Evolutionary conservation across 2,329 filamentous ascomycete species (phyloP), one percentile per base, ranked within the genome.

Genomic region (Xylaria polymorpha): DNA sequence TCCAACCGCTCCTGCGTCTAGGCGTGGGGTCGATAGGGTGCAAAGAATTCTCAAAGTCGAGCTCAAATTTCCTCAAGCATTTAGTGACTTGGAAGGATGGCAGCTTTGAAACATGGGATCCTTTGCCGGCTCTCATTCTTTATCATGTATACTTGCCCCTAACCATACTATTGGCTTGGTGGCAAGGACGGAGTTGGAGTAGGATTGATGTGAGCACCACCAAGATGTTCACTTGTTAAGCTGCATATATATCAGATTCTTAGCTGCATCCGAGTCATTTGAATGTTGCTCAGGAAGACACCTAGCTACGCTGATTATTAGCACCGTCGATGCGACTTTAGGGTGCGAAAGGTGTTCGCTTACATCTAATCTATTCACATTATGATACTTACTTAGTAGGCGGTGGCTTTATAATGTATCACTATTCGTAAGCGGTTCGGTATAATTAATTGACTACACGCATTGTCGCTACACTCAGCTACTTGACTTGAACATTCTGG

Each of bases 201-300:
- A 82, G 89, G 69, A 77, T 91, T 44, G 92, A 93, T 78, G 88
- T 92, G 3, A 91, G 89, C 74, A 92, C 91, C 14, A 85, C 83
- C 32, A 89, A 78, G 43, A 71, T 77, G 66, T 77, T 78, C 41
- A 32, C 53, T n/a, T 73, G 70, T 41, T 74, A 44, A 71, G 15
- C 10, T 60, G 25, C 41, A 61, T 41, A 39, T 41, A 39, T 46
- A 57, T 32, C 2, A 53, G 43, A 32, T 25, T 55, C 18, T 55
- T 8, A 22, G 8, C 5, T 1, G 20, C 35, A 61, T n/a, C 9
- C 9, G 4, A 29, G 29, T 14, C 7, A 6, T 9, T 35, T 18
- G 15, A 20, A 46, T 20, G 37, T 4, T 20, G n/a, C 18, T 41
- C 12, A 4, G 37, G 12, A 10, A 14, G 43, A 18, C 9, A 20